A percentile compares a stretch with the other conserved stretches of the same genome.
These are phyloP conservation scores for Claviceps pazoutovae DNA, from an alignment of 2,329 filamentous ascomycete species.

Conservation along the genomic window DNA sequence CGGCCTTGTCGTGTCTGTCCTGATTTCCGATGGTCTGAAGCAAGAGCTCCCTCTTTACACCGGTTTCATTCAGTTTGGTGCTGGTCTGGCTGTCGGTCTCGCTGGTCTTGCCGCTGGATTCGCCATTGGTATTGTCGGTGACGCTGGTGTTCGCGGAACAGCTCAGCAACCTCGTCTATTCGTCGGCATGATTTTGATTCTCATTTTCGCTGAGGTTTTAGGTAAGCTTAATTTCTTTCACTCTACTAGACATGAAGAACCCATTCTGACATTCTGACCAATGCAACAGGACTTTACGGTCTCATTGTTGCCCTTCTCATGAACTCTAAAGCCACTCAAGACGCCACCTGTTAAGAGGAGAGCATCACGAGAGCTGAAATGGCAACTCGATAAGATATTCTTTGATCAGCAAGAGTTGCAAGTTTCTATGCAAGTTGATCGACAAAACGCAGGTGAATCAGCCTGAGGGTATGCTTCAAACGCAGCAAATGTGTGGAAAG, in stretches of 20 bases:
- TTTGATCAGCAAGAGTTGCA: conserved; percentile 15
- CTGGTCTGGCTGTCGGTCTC: conserved; percentile 68
- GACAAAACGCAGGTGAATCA: conserved; percentile 11
- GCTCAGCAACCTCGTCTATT: conserved; percentile 77
- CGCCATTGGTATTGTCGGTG: conserved; percentile 77
- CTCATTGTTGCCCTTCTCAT: conserved; percentile 97
- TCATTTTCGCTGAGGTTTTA: conserved; percentile 99
- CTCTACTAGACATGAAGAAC: not conserved
- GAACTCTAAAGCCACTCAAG: conserved; percentile 79
- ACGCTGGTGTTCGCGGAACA: conserved; percentile 76
- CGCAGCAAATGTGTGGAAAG: not conserved
- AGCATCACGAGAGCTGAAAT: conserved; percentile 7
- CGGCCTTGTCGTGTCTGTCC: conserved; percentile 74
- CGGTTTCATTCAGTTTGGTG: conserved; percentile 74
- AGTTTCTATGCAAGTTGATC: conserved; percentile 10
- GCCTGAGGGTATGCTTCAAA: conserved; percentile 10
- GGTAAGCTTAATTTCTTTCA: conserved; percentile 41
- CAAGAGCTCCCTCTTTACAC: conserved; percentile 65
- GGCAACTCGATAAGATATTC: conserved; percentile 24
- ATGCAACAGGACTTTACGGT: conserved; percentile 77
- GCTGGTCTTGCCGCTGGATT: conserved; percentile 75
- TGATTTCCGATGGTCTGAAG: conserved; percentile 67
- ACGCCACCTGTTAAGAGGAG: conserved; percentile 41
- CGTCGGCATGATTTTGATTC: conserved; percentile 96
- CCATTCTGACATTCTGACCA: conserved; percentile 17